Evolutionary conservation across 768 basidiomycete species (phyloP), one percentile per base, ranked within the genome.

Genomic region (Harrya chromipes): DNA sequence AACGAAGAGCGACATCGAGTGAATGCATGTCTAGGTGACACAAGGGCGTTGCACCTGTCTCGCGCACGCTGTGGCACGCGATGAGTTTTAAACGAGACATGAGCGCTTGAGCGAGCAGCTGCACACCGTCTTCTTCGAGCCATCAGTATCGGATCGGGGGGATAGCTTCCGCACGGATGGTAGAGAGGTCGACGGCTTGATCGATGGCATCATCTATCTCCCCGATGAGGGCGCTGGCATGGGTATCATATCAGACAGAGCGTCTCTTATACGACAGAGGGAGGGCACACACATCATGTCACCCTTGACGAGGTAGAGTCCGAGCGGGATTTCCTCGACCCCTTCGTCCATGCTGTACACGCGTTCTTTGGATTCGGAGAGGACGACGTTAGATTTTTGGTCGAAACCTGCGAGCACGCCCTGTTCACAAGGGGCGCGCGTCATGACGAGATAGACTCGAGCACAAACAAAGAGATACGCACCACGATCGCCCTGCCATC

Each of bases 401-500:
- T 99, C 97, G 61, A 82, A 94, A 43, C 95, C 95, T 34, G 87
- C 87, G 69, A 99, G 79, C 21, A 83, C 79, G 60, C 95, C 94
- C 94, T 95, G 64, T 8, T 31, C 8, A 27, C 21, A 13, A 12
- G 6, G 29, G 8, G 17, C n/a, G 37, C 11, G 33, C 14, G 27
- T 12, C 26, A 23, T 1, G 17, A 24, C 21, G n/a, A 24, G 39
- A 29, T 2, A 4, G 29, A 29, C 29, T 39, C 42, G 38, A 38
- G 40, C 24, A 36, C 9, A 14, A 33, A 21, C 10, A 6, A 8
- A 43, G 26, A 20, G 43, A 16, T 38, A 76, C 87, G 46, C 55
- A 95, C 95, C 59, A 95, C 84, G 66, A 98, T 97, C 36, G 88
- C 83, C 61, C 95, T 84, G 44, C 95, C 95, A 68, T 99, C 95